Base-by-base conservation (phyloP, 2,329 filamentous ascomycete genomes). In the Monosporascus sp. region DNA sequence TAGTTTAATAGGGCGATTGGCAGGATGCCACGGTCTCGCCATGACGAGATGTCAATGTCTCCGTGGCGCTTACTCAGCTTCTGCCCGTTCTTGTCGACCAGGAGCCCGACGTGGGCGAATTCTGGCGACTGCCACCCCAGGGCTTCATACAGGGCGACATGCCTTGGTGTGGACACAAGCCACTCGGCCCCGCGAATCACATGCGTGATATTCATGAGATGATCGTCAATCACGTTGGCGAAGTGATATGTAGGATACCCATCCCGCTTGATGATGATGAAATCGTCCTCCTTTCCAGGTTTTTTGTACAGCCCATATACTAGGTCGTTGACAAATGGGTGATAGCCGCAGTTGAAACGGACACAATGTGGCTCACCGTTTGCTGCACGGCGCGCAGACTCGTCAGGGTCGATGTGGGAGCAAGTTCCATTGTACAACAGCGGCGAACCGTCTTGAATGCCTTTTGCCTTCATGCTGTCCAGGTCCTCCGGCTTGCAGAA, bases 161-260 rank as follows among this genome's bases (percentile, higher is more conserved):
- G 83, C 56, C 80, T 89, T 1, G 92, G 91, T 0, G 94, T 97
- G 0, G 92, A 96, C 37, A 93, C 84, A 73, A 99, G 88, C 94
- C 94, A 99, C 80, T 99, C 94, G 25, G 88, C 87, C 50, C 93
- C 94, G 43, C 94, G 85, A 54, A 99, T 89, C 15, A 99, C 94
- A 70, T 97, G 93, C 0, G 92, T 97, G 60, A 99, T 95, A 55
- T 89, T 75, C 94, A 99, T 99, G 55, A 88, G 77, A 68, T 97
- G 90, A 65, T 99, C 94, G 65, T 99, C 94, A 5, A 99, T 87
- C 8, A 99, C 93, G 65, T 97, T 99, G 5, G 94, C 94, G 56
- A 99, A 86, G 70, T 99, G 94, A 65, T 99, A 99, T 0, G 95
- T 99, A 0, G 94, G 94, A 58, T 88, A 88, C 0, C 91, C 92